Percentiles rank a stretch among this genome's conserved stretches.
phyloP scores from a whole-genome alignment of 1,284 basidiomycete genomes.

The Sporisorium exsertum region DNA sequence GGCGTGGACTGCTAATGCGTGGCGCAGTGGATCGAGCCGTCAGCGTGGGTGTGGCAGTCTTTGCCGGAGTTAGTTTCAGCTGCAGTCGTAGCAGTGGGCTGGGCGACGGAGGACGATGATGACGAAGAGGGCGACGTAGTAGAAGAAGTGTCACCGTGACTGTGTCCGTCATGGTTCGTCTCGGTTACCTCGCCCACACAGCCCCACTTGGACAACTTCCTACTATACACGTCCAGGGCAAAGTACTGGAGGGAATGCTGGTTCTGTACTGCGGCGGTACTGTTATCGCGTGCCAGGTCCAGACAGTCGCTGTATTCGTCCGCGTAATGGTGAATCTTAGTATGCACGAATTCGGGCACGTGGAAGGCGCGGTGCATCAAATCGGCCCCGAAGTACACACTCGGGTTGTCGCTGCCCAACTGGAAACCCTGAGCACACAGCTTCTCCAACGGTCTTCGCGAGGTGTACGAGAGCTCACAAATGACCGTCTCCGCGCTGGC shows the following conservation, averaged over 20 bases:
- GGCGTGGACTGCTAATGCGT: too few relatives aligned
- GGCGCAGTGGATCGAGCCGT: slow-evolving; percentile 44
- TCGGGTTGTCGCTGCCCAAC: slow-evolving; percentile 59
- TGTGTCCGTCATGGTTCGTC: slow-evolving; percentile 4
- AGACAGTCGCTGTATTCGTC: slow-evolving; percentile 67
- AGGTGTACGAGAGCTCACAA: slow-evolving; percentile 52
- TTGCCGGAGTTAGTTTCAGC: background rate
- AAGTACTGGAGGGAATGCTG: slow-evolving; percentile 71
- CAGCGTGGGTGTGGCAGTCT: slow-evolving; percentile 50
- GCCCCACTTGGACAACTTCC: slow-evolving; percentile 67
- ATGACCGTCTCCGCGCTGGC: slow-evolving; percentile 71
- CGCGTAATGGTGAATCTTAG: slow-evolving; percentile 68
- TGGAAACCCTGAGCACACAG: slow-evolving; percentile 69
- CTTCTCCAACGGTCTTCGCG: slow-evolving; percentile 39
- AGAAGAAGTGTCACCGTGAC: background rate
- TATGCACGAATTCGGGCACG: slow-evolving; percentile 68
- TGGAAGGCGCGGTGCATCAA: slow-evolving; percentile 70
- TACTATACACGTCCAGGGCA: slow-evolving; percentile 69
- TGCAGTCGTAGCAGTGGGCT: background rate
- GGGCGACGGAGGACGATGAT: background rate
- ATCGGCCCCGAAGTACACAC: slow-evolving; percentile 69
- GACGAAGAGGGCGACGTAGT: background rate
- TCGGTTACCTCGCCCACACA: slow-evolving; percentile 28
- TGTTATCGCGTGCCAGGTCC: slow-evolving; percentile 69
- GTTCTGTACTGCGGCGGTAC: slow-evolving; percentile 66